A percentile compares a stretch with the other conserved stretches of the same genome.
Conservation (phyloP, 2,329 filamentous ascomycete species). For the Neofusicoccum parvum region DNA sequence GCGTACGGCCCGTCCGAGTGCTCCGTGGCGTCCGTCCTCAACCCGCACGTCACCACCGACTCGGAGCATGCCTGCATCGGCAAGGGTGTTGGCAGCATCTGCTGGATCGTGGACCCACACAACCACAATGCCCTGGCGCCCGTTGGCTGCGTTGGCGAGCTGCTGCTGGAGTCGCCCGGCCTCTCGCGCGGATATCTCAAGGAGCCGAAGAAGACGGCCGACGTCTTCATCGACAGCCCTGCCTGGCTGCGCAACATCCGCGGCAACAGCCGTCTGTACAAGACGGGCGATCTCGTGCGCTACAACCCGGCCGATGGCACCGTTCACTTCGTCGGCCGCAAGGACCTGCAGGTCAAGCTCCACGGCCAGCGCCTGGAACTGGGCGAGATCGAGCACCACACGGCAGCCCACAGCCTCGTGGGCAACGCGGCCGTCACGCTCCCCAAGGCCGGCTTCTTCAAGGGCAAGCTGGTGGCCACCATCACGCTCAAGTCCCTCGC, state of each 20-base stretch:
- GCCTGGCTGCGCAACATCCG: conserved; percentile 1
- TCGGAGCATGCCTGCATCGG: not conserved
- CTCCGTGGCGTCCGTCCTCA: conserved; percentile 11
- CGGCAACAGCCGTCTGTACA: not conserved
- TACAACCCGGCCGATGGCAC: conserved; percentile 36
- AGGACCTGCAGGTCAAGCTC: conserved; percentile 28
- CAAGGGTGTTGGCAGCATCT: not conserved
- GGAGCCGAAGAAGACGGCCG: conserved; percentile 33
- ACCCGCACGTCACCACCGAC: conserved; percentile 23
- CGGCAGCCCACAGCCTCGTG: conserved; percentile 29
- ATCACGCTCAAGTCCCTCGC: not conserved
- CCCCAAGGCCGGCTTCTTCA: conserved; percentile 41
- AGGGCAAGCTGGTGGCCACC: not conserved
- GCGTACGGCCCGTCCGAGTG: conserved; percentile 3
- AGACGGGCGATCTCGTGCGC: conserved; percentile 23
- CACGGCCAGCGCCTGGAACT: conserved; percentile 9
- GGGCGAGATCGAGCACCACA: conserved; percentile 27
- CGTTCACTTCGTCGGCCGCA: conserved; percentile 39
- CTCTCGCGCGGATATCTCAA: conserved; percentile 39
- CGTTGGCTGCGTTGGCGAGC: conserved; percentile 39
- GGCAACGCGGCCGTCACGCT: not conserved
- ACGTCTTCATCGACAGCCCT: conserved; percentile 34
- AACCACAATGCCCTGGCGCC: conserved; percentile 33
- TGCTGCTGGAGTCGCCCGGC: conserved; percentile 39
- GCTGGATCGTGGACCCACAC: conserved; percentile 33